Conservation (phyloP, 179 eudicot genomes). For the Silene coronaria region DNA sequence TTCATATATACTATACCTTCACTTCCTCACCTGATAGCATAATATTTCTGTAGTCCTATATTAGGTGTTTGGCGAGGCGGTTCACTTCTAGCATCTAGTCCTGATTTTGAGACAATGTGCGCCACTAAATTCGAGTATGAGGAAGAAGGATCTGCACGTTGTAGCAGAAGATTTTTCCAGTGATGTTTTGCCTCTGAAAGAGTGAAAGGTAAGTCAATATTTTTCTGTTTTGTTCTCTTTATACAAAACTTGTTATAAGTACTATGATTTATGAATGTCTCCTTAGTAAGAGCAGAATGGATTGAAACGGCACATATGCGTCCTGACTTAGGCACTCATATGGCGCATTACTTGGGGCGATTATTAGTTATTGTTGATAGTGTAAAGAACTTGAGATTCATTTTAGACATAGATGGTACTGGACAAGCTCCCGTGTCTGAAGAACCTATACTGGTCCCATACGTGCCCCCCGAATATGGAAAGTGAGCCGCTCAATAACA, state of each 20-base stretch:
- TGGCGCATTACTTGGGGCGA: neutral
- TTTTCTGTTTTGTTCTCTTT: neutral
- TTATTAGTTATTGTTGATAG: neutral
- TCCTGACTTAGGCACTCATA: neutral
- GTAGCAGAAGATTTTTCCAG: slow-evolving; percentile 80
- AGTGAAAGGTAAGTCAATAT: slow-evolving; percentile 24
- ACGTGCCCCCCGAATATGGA: too few species aligned
- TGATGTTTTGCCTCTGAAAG: slow-evolving; percentile 29
- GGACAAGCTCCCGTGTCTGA: too few species aligned
- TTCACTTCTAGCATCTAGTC: slow-evolving; percentile 92
- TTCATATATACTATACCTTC: neutral
- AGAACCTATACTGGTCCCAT: too few species aligned
- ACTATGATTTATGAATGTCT: neutral
- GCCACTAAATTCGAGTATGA: slow-evolving; percentile 90
- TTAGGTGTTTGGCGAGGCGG: slow-evolving; percentile 99
- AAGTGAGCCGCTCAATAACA: too few species aligned
- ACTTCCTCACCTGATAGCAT: slow-evolving; percentile 8
- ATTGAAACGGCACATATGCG: neutral
- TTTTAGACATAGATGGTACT: too few species aligned
- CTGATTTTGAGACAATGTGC: slow-evolving; percentile 92
- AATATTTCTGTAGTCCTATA: slow-evolving; percentile 54
- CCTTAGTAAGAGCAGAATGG: neutral
- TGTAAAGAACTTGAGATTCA: neutral
- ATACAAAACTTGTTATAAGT: neutral
- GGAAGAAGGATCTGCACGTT: slow-evolving; percentile 83